Evolutionary conservation across 2,329 filamentous ascomycete genomes (phyloP), one percentile per base, ranked within the genome.

Genomic region (Aspergillus sergii): DNA sequence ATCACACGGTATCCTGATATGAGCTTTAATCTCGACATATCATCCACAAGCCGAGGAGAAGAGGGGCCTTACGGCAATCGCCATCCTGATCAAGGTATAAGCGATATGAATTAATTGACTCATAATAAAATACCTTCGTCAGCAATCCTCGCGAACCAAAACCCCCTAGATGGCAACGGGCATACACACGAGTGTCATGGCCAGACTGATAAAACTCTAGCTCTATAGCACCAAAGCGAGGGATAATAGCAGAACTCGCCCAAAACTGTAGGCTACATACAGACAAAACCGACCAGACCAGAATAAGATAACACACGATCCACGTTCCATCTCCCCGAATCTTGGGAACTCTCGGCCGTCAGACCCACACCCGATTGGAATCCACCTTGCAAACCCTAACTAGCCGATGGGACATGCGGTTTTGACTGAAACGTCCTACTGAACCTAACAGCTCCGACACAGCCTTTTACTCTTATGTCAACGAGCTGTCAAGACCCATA

Each of bases 31-130:
- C 36, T 55, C n/a, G 14, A 26, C 12, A 39, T 30, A 26, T 39
- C 32, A 26, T 39, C 32, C 32, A 39, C 51, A 51, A 32, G 48
- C 48, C 28, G 28, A 51, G 26, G 21, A 48, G 45, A 48, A 23
- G 43, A 8, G 26, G 28, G 16, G 48, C 23, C 19, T n/a, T 21
- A 10, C 48, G 28, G 48, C 51, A 55, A 36, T 39, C 5, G 16
- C 12, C 30, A 39, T n/a, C 32, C n/a, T 16, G 51, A 14, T 19
- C n/a, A 39, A n/a, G 51, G 32, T 55, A 55, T 41, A 55, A 36
- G n/a, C 51, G n/a, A 55, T 23, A 55, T 21, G 32, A 55, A 55
- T 55, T 55, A 55, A 55, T 55, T 55, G 6, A 41, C 51, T 55
- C 51, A 55, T 55, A 19, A 4, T 51, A 51, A 34, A 32, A n/a